Conservation (phyloP, 768 basidiomycete genomes). For the Mycena floridula region DNA sequence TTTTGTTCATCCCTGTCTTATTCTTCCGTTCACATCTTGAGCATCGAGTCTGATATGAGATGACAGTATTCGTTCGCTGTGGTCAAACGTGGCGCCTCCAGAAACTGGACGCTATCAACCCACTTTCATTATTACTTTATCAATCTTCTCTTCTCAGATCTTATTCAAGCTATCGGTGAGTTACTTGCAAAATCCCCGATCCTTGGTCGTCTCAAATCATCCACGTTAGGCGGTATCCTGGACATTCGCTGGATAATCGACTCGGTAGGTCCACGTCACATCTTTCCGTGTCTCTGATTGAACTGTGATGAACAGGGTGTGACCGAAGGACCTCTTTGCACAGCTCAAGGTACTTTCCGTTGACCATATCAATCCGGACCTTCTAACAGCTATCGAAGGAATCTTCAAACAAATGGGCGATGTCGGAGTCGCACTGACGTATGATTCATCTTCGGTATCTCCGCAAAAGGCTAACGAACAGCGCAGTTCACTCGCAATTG, state of each 20-base stretch:
- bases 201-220: neutral
- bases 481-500: too few relatives aligned
- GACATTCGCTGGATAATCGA: conserved; percentile 26
- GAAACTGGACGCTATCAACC: conserved; percentile 23
- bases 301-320: conserved; percentile 17
- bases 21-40: too few relatives aligned
- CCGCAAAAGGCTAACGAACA: too few relatives aligned
- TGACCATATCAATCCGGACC: too few relatives aligned
- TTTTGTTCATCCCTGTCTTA: too few relatives aligned
- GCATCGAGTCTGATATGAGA: too few relatives aligned
- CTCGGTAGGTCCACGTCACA: conserved; percentile 17
- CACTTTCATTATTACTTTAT: conserved; percentile 28
- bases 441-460: conserved; percentile 8
- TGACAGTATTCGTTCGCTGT: conserved; percentile 23
- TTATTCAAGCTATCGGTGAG: conserved; percentile 27
- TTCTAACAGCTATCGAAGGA: too few relatives aligned
- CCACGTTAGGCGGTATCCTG: conserved; percentile 29
- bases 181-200: too few relatives aligned
- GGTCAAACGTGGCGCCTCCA: conserved; percentile 16
- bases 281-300: neutral
- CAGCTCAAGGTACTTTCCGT: conserved; percentile 30
- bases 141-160: conserved; percentile 23
- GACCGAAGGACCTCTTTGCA: conserved; percentile 23
- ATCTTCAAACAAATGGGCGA: conserved; percentile 33
- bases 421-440: conserved; percentile 34